Conservation (phyloP, 2,329 filamentous ascomycete genomes). For the Bisporella sp. region DNA sequence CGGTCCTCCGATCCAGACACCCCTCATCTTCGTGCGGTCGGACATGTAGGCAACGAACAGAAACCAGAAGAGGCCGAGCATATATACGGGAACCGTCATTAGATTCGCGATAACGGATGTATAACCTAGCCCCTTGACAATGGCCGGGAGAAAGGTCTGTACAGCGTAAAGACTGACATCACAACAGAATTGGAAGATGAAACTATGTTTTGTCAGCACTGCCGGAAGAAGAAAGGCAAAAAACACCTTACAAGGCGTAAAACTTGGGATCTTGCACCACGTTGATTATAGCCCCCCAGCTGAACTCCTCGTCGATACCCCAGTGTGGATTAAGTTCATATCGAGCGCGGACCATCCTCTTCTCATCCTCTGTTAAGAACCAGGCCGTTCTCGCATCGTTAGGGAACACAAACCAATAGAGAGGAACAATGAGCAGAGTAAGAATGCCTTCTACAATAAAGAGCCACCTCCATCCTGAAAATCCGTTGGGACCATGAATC, state of each 20-base stretch:
- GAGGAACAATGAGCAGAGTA: conserved; percentile 17
- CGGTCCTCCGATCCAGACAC: conserved; percentile 27
- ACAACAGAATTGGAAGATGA: background rate
- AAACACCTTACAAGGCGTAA: conserved; percentile 28
- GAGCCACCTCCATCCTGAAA: conserved; percentile 38
- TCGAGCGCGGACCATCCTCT: conserved; percentile 42
- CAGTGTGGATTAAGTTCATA: background rate
- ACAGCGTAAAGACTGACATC: conserved; percentile 40
- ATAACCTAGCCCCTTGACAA: conserved; percentile 46
- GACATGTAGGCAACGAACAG: conserved; percentile 38
- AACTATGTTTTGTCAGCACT: background rate
- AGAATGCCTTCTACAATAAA: conserved; percentile 21
- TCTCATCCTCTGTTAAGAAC: conserved; percentile 41
- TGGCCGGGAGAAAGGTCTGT: conserved; percentile 49
- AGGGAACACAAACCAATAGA: conserved; percentile 34
- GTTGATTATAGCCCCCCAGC: conserved; percentile 41
- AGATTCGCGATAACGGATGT: conserved; percentile 43
- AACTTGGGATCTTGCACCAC: conserved; percentile 44
- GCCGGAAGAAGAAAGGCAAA: background rate
- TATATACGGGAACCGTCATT: conserved; percentile 50
- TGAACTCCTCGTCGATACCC: conserved; percentile 28
- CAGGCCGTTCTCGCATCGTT: conserved; percentile 39
- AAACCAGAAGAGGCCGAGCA: conserved; percentile 40
- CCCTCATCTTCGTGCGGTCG: conserved; percentile 30
- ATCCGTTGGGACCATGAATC: conserved; percentile 39